A percentile compares a stretch with the other conserved stretches of the same genome.
phyloP scores from a whole-genome alignment of 75 land plant genomes.

The Isoetes taiwanensis region DNA sequence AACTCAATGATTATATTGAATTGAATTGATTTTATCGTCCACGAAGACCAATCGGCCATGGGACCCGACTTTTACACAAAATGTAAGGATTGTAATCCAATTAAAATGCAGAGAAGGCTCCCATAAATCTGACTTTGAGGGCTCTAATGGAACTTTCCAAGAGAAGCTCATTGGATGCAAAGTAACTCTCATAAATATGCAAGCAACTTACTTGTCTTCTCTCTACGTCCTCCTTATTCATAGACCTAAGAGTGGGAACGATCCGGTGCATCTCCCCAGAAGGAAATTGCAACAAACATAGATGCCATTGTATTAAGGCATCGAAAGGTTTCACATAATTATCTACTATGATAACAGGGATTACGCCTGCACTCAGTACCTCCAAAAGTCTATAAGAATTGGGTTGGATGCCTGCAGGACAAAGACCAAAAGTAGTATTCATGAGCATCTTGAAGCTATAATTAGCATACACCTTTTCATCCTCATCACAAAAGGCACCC shows the following conservation, averaged over 20 bases:
- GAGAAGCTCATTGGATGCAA: background rate
- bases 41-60: no score
- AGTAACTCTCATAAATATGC: background rate
- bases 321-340: constrained; percentile 2
- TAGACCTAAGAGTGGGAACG: background rate
- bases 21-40: no score
- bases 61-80: no score
- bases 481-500: constrained; percentile 3
- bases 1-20: no score
- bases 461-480: background rate
- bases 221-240: background rate
- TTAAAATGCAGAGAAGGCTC: background rate
- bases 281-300: constrained; percentile 2
- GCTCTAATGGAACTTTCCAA: background rate
- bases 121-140: background rate
- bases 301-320: background rate
- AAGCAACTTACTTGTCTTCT: background rate
- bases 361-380: constrained; percentile 4
- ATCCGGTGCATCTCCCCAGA: background rate
- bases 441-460: no score
- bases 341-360: background rate
- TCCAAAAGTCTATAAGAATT: constrained; percentile 1
- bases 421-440: constrained; percentile 1
- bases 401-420: background rate
- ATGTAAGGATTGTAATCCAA: no score